Conservation (phyloP, 139 green algal genomes). For the Micractinium sp. region DNA sequence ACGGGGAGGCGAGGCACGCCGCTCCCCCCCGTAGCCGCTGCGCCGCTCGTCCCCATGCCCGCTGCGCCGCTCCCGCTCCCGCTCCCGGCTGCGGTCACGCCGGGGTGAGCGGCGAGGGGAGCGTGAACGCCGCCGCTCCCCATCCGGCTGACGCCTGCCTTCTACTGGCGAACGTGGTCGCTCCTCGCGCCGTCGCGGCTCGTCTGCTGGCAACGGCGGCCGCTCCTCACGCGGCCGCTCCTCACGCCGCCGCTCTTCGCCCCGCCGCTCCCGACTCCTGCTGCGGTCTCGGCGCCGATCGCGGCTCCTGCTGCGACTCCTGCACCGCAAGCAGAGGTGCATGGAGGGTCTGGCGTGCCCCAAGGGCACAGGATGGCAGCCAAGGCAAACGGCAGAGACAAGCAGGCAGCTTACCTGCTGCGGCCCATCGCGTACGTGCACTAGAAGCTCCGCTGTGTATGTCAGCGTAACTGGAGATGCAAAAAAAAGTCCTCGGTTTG, state of each 20-base stretch:
- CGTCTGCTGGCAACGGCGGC: background rate
- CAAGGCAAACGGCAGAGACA: background rate
- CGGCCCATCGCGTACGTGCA: background rate
- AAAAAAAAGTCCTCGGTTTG: background rate
- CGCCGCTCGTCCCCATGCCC: background rate
- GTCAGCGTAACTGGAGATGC: background rate
- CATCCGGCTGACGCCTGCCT: too few species aligned
- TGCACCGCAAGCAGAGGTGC: background rate
- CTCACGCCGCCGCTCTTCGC: background rate
- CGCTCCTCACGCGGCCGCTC: background rate
- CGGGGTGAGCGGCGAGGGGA: background rate
- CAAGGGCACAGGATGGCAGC: background rate
- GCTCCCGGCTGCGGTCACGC: background rate
- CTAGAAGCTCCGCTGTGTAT: too few species aligned
- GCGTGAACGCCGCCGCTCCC: background rate
- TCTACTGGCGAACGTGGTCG: background rate
- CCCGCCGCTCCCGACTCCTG: background rate
- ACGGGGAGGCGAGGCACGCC: background rate
- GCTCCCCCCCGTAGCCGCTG: background rate
- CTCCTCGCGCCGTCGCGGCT: too few species aligned
- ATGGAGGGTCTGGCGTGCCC: background rate
- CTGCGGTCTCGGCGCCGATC: conserved; percentile 3
- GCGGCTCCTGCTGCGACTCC: conserved; percentile 14
- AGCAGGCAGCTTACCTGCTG: conserved; percentile 6
- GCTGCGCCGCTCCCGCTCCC: background rate